Evolutionary conservation across 73 alveolate species (phyloP), one percentile per base, ranked within the genome.

Genomic region (Uronychia binucleata): DNA sequence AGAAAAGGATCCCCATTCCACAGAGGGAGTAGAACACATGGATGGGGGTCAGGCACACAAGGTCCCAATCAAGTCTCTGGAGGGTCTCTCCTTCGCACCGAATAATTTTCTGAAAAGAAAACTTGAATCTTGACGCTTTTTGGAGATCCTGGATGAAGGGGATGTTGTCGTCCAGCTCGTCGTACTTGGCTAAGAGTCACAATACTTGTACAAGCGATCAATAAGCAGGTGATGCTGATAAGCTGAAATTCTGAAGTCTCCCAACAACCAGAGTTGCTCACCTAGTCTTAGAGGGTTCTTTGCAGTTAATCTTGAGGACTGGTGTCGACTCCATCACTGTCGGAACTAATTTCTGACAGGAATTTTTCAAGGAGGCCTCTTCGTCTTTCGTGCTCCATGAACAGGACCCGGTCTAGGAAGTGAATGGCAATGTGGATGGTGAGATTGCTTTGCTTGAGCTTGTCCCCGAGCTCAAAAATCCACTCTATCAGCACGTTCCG

Each of bases 101-200:
- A 28, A 57, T n/a, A 58, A 79, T 75, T 79, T 79, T 33, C 30
- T 57, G 59, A 59, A 58, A 79, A 33, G 86, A 34, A 28, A 33
- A 79, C 30, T 79, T 79, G 13, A 33, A 67, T 57, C 86, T 34
- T 46, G 86, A 35, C 1, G 31, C 79, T 79, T 79, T 79, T 57
- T 57, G 28, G 58, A 83, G 59, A 58, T 88, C 94, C 32, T 75
- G 30, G 13, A 88, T 88, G 25, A 83, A 77, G 0, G 94, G 94
- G 25, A 88, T 88, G 78, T 88, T 88, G 27, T 83, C 90, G 77
- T 88, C 94, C 19, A 88, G 57, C 77, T 88, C 94, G 28, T 88
- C 94, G 34, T 83, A 74, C 59, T 88, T 88, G 46, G 91, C 58
- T 14, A 91, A 84, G 57, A 88, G 75, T 5, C n/a, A 46, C 19